Evolutionary conservation across 1,284 basidiomycete species (phyloP), one percentile per base, ranked within the genome.

Genomic region (Tilletia setariae): DNA sequence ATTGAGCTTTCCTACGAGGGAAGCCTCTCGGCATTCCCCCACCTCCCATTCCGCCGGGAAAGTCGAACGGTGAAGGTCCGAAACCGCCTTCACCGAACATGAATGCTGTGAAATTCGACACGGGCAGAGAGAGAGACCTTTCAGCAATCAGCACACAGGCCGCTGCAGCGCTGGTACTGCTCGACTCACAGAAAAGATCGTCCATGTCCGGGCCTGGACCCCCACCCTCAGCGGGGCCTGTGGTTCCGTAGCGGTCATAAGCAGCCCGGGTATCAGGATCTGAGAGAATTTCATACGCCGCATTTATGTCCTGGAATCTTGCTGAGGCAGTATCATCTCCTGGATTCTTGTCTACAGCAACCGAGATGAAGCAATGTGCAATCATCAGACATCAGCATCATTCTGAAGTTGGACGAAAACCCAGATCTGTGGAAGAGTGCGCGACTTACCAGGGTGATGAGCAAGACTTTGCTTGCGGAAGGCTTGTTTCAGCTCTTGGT

Each of bases 401-500:
- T n/a, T n/a, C n/a, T n/a, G n/a, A n/a, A n/a, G n/a, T n/a, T n/a
- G n/a, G n/a, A n/a, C n/a, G n/a, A n/a, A n/a, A 28, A 49, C 47
- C 11, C 2, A 2, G 51, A 53, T n/a, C 43, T 44, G 19, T 44
- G 11, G 43, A 11, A 9, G 43, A 9, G 19, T 9, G 43, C 11
- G 43, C 25, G 28, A 35, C 56, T 61, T 30, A 61, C 56, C 56
- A 32, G 79, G 79, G 43, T 81, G 79, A 30, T 72, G 71, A 32
- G 70, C 71, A 1, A 81, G 68, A 11, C 77, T 79, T 21, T 72
- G 71, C 65, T 79, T 80, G 61, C 78, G 77, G 67, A 77, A 97
- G 1, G 93, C 91, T 11, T 88, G 90, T 74, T 89, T 88, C 72
- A 96, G 91, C 70, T 94, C 91, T 67, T 88, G 87, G 68, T 94